Conservation (phyloP, 768 basidiomycete genomes). For the Cytidiella melzeri region DNA sequence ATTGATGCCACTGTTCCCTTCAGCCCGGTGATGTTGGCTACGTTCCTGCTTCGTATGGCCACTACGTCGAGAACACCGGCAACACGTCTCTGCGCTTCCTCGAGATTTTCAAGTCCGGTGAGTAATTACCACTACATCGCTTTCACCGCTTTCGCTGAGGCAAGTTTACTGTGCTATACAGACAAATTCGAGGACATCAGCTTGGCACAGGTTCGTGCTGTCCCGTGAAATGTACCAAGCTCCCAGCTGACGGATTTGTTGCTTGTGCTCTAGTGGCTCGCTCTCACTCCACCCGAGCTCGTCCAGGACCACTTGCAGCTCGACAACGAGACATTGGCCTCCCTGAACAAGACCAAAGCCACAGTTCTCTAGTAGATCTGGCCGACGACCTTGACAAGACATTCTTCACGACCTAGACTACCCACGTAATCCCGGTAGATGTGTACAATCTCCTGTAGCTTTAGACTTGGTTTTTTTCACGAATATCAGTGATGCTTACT, state of each 20-base stretch:
- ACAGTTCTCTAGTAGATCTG: slow-evolving; percentile 30
- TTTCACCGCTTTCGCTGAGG: not conserved
- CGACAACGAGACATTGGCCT: slow-evolving; percentile 43
- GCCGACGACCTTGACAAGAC: not conserved
- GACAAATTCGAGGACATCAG: slow-evolving; percentile 28
- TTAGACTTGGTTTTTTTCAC: too few relatives aligned
- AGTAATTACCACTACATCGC: slow-evolving; percentile 1
- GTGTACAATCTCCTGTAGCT: too few relatives aligned
- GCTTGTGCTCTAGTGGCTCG: slow-evolving; percentile 53
- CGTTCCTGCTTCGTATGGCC: slow-evolving; percentile 50
- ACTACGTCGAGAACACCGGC: slow-evolving; percentile 40
- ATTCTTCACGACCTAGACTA: not conserved
- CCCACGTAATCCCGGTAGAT: too few relatives aligned
- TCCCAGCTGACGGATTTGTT: not conserved
- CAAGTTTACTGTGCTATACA: slow-evolving; percentile 4
- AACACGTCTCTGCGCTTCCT: slow-evolving; percentile 32
- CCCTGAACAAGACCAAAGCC: slow-evolving; percentile 46
- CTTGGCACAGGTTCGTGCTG: slow-evolving; percentile 21
- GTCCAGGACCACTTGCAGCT: slow-evolving; percentile 56
- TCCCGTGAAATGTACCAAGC: not conserved
- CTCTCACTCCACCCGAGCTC: slow-evolving; percentile 49
- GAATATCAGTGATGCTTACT: too few relatives aligned
- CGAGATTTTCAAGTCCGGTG: slow-evolving; percentile 34
- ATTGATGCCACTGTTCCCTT: not conserved
- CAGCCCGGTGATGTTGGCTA: slow-evolving; percentile 59